A percentile compares a stretch with the other conserved stretches of the same genome.
These are phyloP conservation scores for Brassica rapa DNA, from an alignment of 345 rosid species.

Conservation along the genomic window DNA sequence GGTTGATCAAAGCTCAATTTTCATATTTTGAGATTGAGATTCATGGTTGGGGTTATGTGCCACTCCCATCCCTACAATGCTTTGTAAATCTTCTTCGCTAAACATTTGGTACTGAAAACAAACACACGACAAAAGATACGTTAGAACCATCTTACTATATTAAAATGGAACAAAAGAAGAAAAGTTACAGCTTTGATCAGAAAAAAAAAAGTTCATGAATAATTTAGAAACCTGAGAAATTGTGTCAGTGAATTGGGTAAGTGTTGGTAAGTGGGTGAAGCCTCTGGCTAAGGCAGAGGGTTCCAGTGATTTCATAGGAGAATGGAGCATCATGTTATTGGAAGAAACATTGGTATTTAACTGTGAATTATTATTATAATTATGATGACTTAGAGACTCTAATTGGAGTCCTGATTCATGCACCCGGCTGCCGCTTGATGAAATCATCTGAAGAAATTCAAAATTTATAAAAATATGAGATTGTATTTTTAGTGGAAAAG, in stretches of 20 bases:
- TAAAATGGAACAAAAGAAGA: background rate
- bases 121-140: background rate
- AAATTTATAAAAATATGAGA: conserved; percentile 18
- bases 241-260: conserved; percentile 50
- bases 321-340: conserved; percentile 38
- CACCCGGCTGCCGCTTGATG: conserved; percentile 47
- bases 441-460: conserved; percentile 40
- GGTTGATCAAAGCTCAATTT: conserved; percentile 53
- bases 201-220: no score
- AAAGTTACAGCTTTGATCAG: background rate
- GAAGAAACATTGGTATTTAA: conserved; percentile 44
- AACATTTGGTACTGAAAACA: conserved; percentile 53
- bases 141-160: background rate
- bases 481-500: background rate
- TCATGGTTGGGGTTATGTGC: conserved; percentile 51
- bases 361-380: conserved; percentile 31
- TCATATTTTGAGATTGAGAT: conserved; percentile 46
- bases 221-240: conserved; percentile 51
- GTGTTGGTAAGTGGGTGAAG: conserved; percentile 51
- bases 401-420: conserved; percentile 50
- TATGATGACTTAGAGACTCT: conserved; percentile 47
- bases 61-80: conserved; percentile 83
- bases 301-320: conserved; percentile 44
- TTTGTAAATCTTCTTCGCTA: conserved; percentile 78
- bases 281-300: conserved; percentile 26